phyloP scores from a whole-genome alignment of 2,329 filamentous ascomycete species.

The Epichloe bromicola region DNA sequence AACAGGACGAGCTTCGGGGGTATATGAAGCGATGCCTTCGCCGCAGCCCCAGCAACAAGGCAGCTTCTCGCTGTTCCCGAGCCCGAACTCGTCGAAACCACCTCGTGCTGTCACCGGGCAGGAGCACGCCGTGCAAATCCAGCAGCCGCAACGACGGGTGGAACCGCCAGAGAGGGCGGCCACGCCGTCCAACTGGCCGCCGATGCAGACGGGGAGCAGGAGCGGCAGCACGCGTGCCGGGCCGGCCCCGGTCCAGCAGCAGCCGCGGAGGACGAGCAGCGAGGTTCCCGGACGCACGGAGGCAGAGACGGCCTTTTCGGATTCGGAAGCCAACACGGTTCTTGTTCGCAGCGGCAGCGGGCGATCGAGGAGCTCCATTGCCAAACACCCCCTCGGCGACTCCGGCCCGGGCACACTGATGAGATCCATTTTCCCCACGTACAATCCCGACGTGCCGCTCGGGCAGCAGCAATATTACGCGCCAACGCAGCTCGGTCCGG shows the following conservation, averaged over 20 bases:
- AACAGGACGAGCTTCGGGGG: neutral
- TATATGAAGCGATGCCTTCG: neutral
- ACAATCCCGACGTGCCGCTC: conserved; percentile 54
- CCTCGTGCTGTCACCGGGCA: conserved; percentile 5
- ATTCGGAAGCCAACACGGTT: conserved; percentile 37
- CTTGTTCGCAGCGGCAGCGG: conserved; percentile 38
- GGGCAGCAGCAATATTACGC: conserved; percentile 59
- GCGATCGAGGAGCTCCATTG: conserved; percentile 42
- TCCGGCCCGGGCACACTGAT: conserved; percentile 33
- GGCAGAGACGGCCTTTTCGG: conserved; percentile 35
- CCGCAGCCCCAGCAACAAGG: neutral
- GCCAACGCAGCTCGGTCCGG: conserved; percentile 51
- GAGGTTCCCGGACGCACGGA: conserved; percentile 30
- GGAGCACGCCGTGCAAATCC: neutral
- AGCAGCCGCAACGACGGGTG: neutral
- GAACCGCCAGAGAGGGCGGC: neutral
- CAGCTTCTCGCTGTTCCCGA: too few species aligned
- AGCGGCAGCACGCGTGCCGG: conserved; percentile 5
- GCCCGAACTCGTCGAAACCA: conserved; percentile 14
- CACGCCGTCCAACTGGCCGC: conserved; percentile 5
- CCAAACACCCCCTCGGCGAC: conserved; percentile 35
- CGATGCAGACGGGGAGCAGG: neutral
- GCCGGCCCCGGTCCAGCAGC: conserved; percentile 19
- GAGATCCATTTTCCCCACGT: conserved; percentile 64
- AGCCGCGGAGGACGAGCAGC: conserved; percentile 24